These are phyloP conservation scores for Vanrija sp. DNA, from an alignment of 1,284 basidiomycete genomes.

Conservation along the genomic window DNA sequence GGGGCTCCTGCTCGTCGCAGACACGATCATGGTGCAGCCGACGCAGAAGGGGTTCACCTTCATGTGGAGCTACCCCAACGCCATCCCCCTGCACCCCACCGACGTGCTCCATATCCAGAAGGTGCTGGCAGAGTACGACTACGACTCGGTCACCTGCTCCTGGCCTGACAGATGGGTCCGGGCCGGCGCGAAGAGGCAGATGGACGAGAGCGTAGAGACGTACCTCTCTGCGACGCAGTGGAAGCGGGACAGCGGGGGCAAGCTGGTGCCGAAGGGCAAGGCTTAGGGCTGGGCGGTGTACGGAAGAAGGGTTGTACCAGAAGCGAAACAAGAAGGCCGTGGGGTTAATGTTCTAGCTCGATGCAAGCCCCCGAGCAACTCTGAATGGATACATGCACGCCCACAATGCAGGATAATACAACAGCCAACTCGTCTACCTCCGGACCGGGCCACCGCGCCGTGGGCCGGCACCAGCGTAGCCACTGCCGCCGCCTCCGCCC, in stretches of 20 bases:
- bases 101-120: slow-evolving; percentile 28
- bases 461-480: slow-evolving; percentile 17
- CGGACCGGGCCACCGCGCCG: background rate
- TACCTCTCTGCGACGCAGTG: slow-evolving; percentile 39
- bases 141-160: slow-evolving; percentile 36
- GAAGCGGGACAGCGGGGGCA: slow-evolving; percentile 18
- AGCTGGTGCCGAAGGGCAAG: slow-evolving; percentile 1
- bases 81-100: slow-evolving; percentile 43
- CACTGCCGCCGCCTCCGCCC: slow-evolving; percentile 5
- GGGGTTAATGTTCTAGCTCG: too few species aligned
- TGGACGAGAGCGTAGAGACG: slow-evolving; percentile 28
- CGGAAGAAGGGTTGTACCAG: too few species aligned
- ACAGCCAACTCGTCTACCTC: background rate
- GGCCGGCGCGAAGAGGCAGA: slow-evolving; percentile 28
- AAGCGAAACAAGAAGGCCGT: too few species aligned
- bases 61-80: slow-evolving; percentile 47
- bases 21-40: slow-evolving; percentile 46
- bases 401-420: background rate
- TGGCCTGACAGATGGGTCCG: slow-evolving; percentile 43
- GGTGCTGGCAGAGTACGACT: slow-evolving; percentile 23
- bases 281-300: too few species aligned
- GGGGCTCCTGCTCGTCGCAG: slow-evolving; percentile 39
- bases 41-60: slow-evolving; percentile 42
- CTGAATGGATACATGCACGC: too few species aligned
- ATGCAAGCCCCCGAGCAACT: too few species aligned